Conservation (phyloP, 805 yeast species). For the Starmerella khaoyaiensis region DNA sequence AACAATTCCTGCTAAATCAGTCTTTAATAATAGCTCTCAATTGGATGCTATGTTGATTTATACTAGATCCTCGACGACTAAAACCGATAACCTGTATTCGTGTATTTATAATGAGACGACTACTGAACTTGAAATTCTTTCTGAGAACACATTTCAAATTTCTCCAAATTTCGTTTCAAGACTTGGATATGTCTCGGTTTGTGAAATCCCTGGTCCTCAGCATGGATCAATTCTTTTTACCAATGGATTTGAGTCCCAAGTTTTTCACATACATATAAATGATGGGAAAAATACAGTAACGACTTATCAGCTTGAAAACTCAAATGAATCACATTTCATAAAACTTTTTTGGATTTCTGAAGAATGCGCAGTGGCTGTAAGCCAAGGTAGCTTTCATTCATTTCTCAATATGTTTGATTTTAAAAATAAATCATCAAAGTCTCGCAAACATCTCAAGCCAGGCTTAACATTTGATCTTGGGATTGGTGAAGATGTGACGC, state of each 20-base stretch:
- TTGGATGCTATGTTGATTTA: slow-evolving; percentile 1
- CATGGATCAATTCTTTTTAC: slow-evolving; percentile 2
- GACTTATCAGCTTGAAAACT: neutral
- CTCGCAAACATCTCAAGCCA: too few relatives aligned
- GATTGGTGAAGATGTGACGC: too few relatives aligned
- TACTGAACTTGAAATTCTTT: neutral
- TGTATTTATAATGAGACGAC: neutral
- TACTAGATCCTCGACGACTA: neutral
- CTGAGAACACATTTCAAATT: neutral
- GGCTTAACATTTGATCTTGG: too few relatives aligned
- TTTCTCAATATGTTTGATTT: neutral
- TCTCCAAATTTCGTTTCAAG: neutral
- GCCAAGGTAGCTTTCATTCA: neutral
- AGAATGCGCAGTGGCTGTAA: neutral
- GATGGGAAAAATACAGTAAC: neutral
- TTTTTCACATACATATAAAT: neutral
- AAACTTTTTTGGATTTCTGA: slow-evolving; percentile 1
- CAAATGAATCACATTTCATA: neutral
- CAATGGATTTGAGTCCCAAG: neutral
- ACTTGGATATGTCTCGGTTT: neutral
- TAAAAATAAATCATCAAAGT: too few relatives aligned
- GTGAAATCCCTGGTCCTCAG: neutral
- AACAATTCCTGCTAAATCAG: neutral
- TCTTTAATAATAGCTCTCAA: neutral
- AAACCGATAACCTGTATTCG: neutral